Evolutionary conservation across 2,329 filamentous ascomycete genomes (phyloP), one percentile per base, ranked within the genome.

Genomic region (Sclerotinia glacialis): DNA sequence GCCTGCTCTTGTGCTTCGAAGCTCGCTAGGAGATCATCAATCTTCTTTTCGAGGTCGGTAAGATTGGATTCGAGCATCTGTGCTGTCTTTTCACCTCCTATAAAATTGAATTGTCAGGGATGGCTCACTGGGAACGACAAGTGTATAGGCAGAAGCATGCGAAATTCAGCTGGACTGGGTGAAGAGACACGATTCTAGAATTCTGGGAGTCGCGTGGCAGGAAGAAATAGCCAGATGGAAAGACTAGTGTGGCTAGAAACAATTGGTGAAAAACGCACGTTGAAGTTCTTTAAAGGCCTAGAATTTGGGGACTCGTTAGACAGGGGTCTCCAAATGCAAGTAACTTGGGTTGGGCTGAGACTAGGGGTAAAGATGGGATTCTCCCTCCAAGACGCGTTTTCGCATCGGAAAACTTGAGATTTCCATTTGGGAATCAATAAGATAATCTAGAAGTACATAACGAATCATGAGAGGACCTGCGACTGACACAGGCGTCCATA

Each of bases 21-120:
- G 31, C 80, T 79, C 21, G 81, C 82, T 28, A 87, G 78, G 28
- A 87, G 77, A 67, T 79, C 80, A 68, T 86, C 83, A n/a, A 87
- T 79, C 73, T 81, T 85, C 72, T 77, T 78, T 75, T 86, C 84
- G 26, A 87, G 78, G 44, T 73, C 81, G 11, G 79, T 78, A 60
- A 87, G 78, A 70, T 82, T 83, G 2, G 80, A 77, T 73, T 87
- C 85, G 23, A 87, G 80, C 40, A 79, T 79, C 14, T 80, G 74
- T 52, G 84, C 84, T 5, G 84, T 78, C 71, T 84, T 81, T 68
- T 87, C 85, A 71, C 84, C 85, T 64, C 73, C 74, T 66, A 64
- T 31, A 42, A 31, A 49, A n/a, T 11, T 46, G 58, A 12, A 6
- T 44, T 42, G 63, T 65, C 44, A 65, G 54, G 47, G 54, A 26